phyloP scores from a whole-genome alignment of 441 rosid genomes.

The California macrophylla region DNA sequence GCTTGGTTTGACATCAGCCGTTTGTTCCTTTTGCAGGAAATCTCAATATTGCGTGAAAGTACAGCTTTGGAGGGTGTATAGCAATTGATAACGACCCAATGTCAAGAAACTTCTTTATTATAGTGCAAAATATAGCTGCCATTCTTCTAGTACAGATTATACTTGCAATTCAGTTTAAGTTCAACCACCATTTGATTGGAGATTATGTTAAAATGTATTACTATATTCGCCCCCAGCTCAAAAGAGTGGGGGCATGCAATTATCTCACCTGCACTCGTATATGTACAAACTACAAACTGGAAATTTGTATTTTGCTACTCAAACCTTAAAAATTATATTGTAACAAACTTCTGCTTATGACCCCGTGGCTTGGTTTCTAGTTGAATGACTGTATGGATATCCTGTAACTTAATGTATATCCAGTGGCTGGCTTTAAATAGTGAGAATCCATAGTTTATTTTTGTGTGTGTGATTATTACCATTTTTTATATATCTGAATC shows the following conservation, averaged over 20 bases:
- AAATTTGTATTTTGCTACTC: background rate
- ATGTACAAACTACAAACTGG: background rate
- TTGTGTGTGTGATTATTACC: background rate
- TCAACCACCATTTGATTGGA: background rate
- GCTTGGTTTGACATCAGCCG: slow-evolving; percentile 11
- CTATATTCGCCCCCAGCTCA: background rate
- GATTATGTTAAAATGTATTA: background rate
- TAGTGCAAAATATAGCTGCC: background rate
- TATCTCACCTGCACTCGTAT: background rate
- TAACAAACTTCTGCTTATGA: background rate
- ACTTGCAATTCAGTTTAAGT: background rate
- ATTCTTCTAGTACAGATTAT: background rate
- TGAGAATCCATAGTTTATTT: background rate
- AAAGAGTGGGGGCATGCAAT: background rate
- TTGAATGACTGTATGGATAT: background rate
- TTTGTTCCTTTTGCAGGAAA: slow-evolving; percentile 38
- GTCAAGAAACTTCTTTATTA: background rate
- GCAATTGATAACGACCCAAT: slow-evolving; percentile 6
- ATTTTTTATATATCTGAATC: background rate
- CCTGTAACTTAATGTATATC: background rate
- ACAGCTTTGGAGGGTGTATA: slow-evolving; percentile 17
- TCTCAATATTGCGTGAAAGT: slow-evolving; percentile 39
- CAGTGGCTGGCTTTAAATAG: background rate
- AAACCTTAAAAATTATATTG: background rate
- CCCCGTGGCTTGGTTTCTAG: background rate